Percentiles rank a stretch among this genome's conserved stretches.
Evolutionary conservation across 345 rosid genomes (phyloP).

Genomic region (Populus deltoides): DNA sequence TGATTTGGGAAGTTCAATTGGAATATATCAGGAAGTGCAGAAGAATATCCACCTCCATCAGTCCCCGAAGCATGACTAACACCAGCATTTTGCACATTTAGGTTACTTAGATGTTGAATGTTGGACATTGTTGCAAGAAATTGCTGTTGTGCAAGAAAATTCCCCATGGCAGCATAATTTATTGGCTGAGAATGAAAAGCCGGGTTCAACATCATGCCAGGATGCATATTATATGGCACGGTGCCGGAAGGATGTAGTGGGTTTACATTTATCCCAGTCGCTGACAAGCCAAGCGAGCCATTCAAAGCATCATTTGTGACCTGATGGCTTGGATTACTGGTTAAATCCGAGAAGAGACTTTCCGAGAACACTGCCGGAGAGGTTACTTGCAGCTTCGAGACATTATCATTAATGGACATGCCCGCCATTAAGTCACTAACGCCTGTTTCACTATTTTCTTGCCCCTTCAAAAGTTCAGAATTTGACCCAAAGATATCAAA

Average conservation of each 20-base stretch:
- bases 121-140: slow-evolving; percentile 69
- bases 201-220: slow-evolving; percentile 64
- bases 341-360: slow-evolving; percentile 40
- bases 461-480: slow-evolving; percentile 38
- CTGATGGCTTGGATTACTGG: slow-evolving; percentile 37
- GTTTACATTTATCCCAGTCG: slow-evolving; percentile 41
- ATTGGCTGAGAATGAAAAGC: slow-evolving; percentile 59
- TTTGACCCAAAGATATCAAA: slow-evolving; percentile 65
- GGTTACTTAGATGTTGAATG: slow-evolving; percentile 64
- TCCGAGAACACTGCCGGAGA: slow-evolving; percentile 42
- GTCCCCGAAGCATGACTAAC: slow-evolving; percentile 34
- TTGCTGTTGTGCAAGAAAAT: slow-evolving; percentile 73
- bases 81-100: slow-evolving; percentile 51
- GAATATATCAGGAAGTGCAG: slow-evolving; percentile 81
- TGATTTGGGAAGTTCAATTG: slow-evolving; percentile 63
- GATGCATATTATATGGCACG: slow-evolving; percentile 56
- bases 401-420: slow-evolving; percentile 53
- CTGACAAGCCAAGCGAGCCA: slow-evolving; percentile 49
- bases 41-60: slow-evolving; percentile 40
- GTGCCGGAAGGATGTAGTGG: slow-evolving; percentile 48
- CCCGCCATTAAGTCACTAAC: slow-evolving; percentile 69
- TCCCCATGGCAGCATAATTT: slow-evolving; percentile 68
- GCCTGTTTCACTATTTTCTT: slow-evolving; percentile 31
- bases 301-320: slow-evolving; percentile 45
- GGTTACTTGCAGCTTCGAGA: slow-evolving; percentile 40